Percentiles rank a stretch among this genome's conserved stretches.
These are phyloP conservation scores for Kazachstania sp. DNA, from an alignment of 1,139 yeast genomes.

Conservation along the genomic window DNA sequence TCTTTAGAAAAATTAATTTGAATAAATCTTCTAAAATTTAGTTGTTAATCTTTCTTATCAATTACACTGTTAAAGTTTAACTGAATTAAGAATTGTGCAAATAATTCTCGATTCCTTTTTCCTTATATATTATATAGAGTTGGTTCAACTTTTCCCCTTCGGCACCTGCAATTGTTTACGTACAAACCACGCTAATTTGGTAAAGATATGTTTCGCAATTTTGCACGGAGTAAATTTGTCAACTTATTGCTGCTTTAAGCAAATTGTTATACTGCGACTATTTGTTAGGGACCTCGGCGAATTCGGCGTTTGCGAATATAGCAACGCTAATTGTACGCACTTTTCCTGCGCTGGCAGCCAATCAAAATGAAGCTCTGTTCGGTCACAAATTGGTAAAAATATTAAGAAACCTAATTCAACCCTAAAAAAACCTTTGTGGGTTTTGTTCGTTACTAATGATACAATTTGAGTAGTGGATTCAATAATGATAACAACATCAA, in stretches of 20 bases:
- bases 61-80: not conserved
- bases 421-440: too few relatives aligned
- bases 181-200: too few relatives aligned
- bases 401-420: too few relatives aligned
- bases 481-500: too few relatives aligned
- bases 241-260: too few relatives aligned
- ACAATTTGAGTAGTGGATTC: too few relatives aligned
- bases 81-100: not conserved
- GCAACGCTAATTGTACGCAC: too few relatives aligned
- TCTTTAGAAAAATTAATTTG: not conserved
- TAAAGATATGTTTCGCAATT: too few relatives aligned
- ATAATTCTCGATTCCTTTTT: not conserved
- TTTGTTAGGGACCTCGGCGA: slow-evolving; percentile 2
- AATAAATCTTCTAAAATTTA: not conserved
- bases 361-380: not conserved
- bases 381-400: not conserved
- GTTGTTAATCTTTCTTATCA: not conserved
- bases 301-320: slow-evolving; percentile 2
- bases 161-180: too few relatives aligned
- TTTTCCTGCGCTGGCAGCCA: not conserved
- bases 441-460: not conserved
- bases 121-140: too few relatives aligned
- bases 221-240: too few relatives aligned
- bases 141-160: too few relatives aligned
- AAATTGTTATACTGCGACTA: not conserved